These are phyloP conservation scores for Spencermartinsiella ligniputridi DNA, from an alignment of 1,139 yeast genomes.

Conservation along the genomic window DNA sequence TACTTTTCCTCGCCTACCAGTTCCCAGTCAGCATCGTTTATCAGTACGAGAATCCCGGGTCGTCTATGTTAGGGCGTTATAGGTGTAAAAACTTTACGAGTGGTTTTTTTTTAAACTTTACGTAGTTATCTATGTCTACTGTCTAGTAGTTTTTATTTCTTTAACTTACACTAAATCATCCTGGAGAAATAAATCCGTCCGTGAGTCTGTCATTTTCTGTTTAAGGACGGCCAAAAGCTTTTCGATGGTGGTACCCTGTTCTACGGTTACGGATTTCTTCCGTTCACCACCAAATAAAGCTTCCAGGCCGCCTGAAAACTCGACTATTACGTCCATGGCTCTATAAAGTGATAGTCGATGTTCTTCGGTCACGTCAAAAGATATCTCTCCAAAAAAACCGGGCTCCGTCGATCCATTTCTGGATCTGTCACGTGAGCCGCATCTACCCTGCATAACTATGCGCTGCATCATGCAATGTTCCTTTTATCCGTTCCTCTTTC, in stretches of 20 bases:
- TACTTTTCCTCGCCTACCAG: conserved; percentile 84
- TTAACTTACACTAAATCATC: conserved; percentile 48
- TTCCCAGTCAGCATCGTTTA: conserved; percentile 98
- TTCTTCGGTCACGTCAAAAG: too few species aligned
- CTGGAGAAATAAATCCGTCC: conserved; percentile 71
- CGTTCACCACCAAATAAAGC: conserved; percentile 54
- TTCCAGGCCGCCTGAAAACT: conserved; percentile 62
- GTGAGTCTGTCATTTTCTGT: conserved; percentile 52
- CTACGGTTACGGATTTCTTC: conserved; percentile 43
- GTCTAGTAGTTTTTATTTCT: background rate
- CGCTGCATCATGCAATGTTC: too few species aligned
- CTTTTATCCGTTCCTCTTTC: too few species aligned
- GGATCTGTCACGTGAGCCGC: too few species aligned
- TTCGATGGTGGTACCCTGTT: conserved; percentile 45
- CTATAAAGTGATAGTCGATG: too few species aligned
- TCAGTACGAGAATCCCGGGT: conserved; percentile 87
- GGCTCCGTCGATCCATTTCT: too few species aligned
- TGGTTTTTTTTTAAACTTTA: too few species aligned
- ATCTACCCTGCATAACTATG: too few species aligned
- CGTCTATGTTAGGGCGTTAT: conserved; percentile 44
- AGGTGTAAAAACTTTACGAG: too few species aligned
- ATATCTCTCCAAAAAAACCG: too few species aligned
- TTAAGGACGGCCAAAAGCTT: conserved; percentile 57
- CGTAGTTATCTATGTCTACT: background rate
- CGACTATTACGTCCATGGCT: conserved; percentile 22